Conservation (phyloP, 2,329 filamentous ascomycete genomes). For the Ceratocystis huliohia region DNA sequence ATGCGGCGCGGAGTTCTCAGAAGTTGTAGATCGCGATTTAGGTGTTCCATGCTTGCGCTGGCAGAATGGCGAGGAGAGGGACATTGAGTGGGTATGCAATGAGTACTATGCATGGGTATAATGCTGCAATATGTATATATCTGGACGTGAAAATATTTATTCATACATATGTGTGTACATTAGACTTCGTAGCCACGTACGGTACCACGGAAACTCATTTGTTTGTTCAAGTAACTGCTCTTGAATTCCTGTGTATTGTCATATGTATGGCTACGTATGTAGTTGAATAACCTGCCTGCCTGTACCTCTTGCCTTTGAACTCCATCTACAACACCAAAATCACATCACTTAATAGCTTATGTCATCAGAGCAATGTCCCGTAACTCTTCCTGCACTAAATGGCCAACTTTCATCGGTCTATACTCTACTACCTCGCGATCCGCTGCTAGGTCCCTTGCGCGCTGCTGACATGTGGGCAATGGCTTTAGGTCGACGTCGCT, state of each 20-base stretch:
- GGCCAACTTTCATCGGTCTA: slow-evolving; percentile 43
- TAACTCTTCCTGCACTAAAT: slow-evolving; percentile 41
- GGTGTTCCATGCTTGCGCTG: too few species aligned
- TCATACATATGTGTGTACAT: too few species aligned
- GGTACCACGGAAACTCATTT: background rate
- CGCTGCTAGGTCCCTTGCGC: slow-evolving; percentile 37
- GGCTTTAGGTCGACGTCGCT: slow-evolving; percentile 45
- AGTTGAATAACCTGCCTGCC: too few species aligned
- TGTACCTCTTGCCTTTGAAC: background rate
- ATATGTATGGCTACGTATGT: background rate
- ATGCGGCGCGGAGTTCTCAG: too few species aligned
- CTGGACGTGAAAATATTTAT: too few species aligned
- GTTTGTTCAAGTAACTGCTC: background rate
- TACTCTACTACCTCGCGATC: slow-evolving; percentile 38
- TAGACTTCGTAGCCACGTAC: background rate
- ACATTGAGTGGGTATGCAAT: too few species aligned
- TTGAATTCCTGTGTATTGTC: background rate
- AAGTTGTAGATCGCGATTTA: too few species aligned
- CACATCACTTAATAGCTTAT: slow-evolving; percentile 22
- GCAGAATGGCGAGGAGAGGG: too few species aligned
- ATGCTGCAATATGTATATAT: too few species aligned
- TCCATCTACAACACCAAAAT: background rate
- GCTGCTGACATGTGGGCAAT: slow-evolving; percentile 35
- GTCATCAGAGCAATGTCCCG: slow-evolving; percentile 32
- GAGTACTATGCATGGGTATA: too few species aligned